Evolutionary conservation across 2,329 filamentous ascomycete species (phyloP).

Genomic region (Talaromyces sp.): DNA sequence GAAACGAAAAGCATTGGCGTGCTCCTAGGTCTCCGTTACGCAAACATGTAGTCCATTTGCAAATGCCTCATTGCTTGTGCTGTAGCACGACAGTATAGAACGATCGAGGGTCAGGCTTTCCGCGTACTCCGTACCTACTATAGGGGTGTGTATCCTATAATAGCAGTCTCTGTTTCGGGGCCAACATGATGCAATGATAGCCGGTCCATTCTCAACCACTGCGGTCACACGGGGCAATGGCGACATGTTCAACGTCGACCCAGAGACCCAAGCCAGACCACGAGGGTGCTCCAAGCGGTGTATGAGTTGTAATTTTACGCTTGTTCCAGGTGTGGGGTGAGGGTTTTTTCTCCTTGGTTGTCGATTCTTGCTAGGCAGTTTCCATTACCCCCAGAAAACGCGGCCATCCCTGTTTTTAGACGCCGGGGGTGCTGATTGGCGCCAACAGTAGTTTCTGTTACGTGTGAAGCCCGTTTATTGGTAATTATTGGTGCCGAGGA

Average conservation of each 20-base stretch:
- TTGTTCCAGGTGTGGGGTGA: slow-evolving; percentile 1
- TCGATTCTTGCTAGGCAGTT: slow-evolving; percentile 11
- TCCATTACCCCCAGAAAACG: slow-evolving; percentile 27
- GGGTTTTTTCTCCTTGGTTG: slow-evolving; percentile 18
- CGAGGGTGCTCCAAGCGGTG: slow-evolving; percentile 14
- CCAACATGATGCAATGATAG: slow-evolving; percentile 11
- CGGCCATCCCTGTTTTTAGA: slow-evolving; percentile 16
- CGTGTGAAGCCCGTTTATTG: slow-evolving; percentile 32
- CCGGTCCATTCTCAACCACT: not conserved
- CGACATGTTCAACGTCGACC: slow-evolving; percentile 9
- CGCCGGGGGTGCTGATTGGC: slow-evolving; percentile 31
- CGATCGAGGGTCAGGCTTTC: not conserved
- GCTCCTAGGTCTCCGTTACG: slow-evolving; percentile 10
- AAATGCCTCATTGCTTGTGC: slow-evolving; percentile 12
- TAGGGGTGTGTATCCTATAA: not conserved
- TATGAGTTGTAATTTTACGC: slow-evolving; percentile 10
- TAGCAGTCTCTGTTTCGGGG: not conserved
- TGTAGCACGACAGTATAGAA: slow-evolving; percentile 7
- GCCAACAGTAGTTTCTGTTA: slow-evolving; percentile 38
- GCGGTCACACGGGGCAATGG: slow-evolving; percentile 11
- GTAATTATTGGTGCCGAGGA: slow-evolving; percentile 17
- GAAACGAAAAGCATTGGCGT: not conserved
- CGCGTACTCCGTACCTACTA: not conserved
- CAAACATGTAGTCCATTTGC: slow-evolving; percentile 2
- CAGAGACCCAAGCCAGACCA: slow-evolving; percentile 14